Evolutionary conservation across 1,284 basidiomycete genomes (phyloP).

Genomic region (Ustilago vetiveriae): DNA sequence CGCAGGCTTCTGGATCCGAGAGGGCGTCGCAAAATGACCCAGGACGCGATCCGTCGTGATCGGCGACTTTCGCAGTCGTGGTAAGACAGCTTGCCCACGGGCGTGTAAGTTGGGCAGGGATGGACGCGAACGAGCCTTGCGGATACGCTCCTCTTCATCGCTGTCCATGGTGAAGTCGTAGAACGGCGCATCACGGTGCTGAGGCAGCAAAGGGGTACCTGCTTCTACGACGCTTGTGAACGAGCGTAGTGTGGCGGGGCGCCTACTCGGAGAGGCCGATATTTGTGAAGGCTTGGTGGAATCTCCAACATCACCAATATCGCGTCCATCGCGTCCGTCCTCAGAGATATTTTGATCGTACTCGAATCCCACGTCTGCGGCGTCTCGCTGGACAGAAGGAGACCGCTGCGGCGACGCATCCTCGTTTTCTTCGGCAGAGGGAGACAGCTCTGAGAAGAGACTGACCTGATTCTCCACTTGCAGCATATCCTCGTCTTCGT

Average conservation of each 20-base stretch:
- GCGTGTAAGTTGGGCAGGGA: slow-evolving; percentile 19
- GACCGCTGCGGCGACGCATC: not conserved
- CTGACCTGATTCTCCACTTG: slow-evolving; percentile 20
- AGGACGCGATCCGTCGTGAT: slow-evolving; percentile 9
- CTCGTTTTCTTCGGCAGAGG: not conserved
- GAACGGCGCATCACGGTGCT: slow-evolving; percentile 36
- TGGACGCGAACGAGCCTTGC: slow-evolving; percentile 22
- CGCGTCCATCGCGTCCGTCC: too few relatives aligned
- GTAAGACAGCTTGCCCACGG: not conserved
- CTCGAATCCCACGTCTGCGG: not conserved
- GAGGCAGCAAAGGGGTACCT: slow-evolving; percentile 28
- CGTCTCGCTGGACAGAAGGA: not conserved
- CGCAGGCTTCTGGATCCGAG: not conserved
- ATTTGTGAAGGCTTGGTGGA: too few relatives aligned
- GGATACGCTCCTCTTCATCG: slow-evolving; percentile 37
- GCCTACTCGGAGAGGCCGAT: not conserved
- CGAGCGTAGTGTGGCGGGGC: not conserved
- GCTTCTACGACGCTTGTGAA: slow-evolving; percentile 7
- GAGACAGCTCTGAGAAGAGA: not conserved
- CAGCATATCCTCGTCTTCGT: slow-evolving; percentile 21
- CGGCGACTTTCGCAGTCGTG: not conserved
- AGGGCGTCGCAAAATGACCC: slow-evolving; percentile 18
- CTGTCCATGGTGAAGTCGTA: slow-evolving; percentile 47
- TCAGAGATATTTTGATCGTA: too few relatives aligned
- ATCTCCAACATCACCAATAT: too few relatives aligned